Evolutionary conservation across 176 grass and related monocot genomes (phyloP).

Genomic region (Cenchrus fungigraminus): DNA sequence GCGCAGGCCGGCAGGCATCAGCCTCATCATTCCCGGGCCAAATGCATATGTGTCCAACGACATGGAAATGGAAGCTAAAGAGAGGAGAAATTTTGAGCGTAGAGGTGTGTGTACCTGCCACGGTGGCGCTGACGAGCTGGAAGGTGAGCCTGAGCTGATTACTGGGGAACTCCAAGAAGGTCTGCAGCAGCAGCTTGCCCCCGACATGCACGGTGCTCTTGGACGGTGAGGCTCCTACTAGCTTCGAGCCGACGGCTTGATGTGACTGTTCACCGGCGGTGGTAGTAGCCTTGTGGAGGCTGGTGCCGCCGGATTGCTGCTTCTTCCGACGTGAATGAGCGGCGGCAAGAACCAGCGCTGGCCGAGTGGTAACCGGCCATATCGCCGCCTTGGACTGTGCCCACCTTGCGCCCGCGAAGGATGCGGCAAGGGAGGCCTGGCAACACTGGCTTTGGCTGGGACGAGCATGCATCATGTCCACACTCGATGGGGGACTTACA

Average conservation of each 20-base stretch:
- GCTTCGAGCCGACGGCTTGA: too few species aligned
- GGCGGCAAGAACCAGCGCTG: neutral
- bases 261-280: neutral
- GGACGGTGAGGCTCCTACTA: neutral
- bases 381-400: neutral
- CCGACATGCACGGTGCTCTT: neutral
- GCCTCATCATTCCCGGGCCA: neutral
- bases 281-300: neutral
- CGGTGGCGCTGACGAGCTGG: constrained; percentile 21
- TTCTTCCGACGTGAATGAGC: neutral
- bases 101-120: neutral
- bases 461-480: neutral
- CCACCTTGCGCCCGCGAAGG: neutral
- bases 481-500: too few species aligned
- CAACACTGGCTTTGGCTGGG: neutral
- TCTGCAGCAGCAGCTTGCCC: constrained; percentile 1
- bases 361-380: too few species aligned
- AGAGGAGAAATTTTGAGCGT: too few species aligned
- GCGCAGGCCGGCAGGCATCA: neutral
- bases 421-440: neutral
- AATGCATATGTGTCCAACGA: neutral
- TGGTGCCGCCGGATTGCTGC: neutral
- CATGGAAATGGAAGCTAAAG: neutral
- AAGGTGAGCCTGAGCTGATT: constrained; percentile 1
- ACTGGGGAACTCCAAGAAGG: neutral